These are phyloP conservation scores for Candida buenavistaensis DNA, from an alignment of 1,139 yeast species.

Conservation along the genomic window DNA sequence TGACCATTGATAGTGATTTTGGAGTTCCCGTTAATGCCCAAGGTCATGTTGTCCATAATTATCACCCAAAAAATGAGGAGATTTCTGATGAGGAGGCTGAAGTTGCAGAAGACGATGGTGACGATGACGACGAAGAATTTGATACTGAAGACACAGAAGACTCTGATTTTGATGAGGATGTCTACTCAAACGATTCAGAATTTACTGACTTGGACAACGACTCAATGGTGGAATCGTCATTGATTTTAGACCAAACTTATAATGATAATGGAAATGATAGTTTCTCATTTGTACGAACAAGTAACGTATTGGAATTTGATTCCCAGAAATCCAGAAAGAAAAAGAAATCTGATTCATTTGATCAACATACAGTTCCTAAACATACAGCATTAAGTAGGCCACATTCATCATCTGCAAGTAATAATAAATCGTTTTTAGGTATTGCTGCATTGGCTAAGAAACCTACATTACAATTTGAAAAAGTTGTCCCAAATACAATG, in stretches of 20 bases:
- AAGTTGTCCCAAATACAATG: slow-evolving; percentile 17
- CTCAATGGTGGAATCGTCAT: slow-evolving; percentile 35
- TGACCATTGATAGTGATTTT: slow-evolving; percentile 36
- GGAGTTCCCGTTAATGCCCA: slow-evolving; percentile 27
- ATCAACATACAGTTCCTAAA: slow-evolving; percentile 19
- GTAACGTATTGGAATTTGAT: slow-evolving; percentile 12
- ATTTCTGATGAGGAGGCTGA: slow-evolving; percentile 15
- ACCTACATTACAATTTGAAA: slow-evolving; percentile 25
- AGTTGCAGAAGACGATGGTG: slow-evolving; percentile 19
- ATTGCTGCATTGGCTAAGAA: slow-evolving; percentile 6
- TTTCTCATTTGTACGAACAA: slow-evolving; percentile 12
- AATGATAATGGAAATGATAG: slow-evolving; percentile 11
- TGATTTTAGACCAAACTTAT: slow-evolving; percentile 27
- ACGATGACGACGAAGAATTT: slow-evolving; percentile 12
- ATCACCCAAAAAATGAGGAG: slow-evolving; percentile 12
- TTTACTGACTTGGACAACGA: slow-evolving; percentile 47
- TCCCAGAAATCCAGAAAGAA: slow-evolving; percentile 20
- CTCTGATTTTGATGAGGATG: slow-evolving; percentile 10
- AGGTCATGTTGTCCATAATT: slow-evolving; percentile 18
- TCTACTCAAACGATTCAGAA: slow-evolving; percentile 38
- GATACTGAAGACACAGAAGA: slow-evolving; percentile 13
- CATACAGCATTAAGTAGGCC: slow-evolving; percentile 9
- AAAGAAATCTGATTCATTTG: slow-evolving; percentile 20
- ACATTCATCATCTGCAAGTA: slow-evolving; percentile 8
- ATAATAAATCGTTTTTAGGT: slow-evolving; percentile 6